Evolutionary conservation across 768 basidiomycete genomes (phyloP).

Genomic region (Roridomyces roridus): DNA sequence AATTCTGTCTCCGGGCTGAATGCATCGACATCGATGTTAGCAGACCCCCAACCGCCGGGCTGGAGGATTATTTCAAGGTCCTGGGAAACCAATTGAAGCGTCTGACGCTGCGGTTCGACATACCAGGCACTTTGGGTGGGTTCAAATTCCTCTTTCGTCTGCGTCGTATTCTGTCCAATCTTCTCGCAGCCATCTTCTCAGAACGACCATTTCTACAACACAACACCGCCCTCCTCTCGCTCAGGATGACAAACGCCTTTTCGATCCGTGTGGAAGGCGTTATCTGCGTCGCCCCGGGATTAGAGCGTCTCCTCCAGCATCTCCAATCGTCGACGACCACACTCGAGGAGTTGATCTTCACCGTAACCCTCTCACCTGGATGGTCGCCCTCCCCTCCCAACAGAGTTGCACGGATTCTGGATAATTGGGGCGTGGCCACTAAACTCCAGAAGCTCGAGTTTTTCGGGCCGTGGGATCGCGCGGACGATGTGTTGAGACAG

Average conservation of each 20-base stretch:
- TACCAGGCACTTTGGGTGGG: not conserved
- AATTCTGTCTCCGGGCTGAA: conserved; percentile 1
- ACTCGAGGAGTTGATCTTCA: conserved; percentile 4
- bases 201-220: not conserved
- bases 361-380: not conserved
- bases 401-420: conserved; percentile 3
- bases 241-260: conserved; percentile 1
- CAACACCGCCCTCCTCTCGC: not conserved
- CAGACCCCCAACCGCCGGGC: not conserved
- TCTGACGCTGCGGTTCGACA: not conserved
- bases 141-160: no score
- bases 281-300: not conserved
- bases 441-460: conserved; percentile 1
- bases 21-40: conserved; percentile 1
- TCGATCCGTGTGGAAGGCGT: not conserved
- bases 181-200: not conserved
- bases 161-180: no score
- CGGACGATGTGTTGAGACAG: not conserved
- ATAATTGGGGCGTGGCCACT: not conserved
- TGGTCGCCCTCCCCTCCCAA: not conserved
- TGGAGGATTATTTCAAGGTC: not conserved
- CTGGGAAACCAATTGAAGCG: not conserved
- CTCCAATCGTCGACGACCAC: not conserved
- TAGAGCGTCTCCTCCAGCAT: not conserved
- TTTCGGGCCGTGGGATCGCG: conserved; percentile 9